Evolutionary conservation across 2,329 filamentous ascomycete genomes (phyloP), one percentile per base, ranked within the genome.

Genomic region (Colletotrichum horii): DNA sequence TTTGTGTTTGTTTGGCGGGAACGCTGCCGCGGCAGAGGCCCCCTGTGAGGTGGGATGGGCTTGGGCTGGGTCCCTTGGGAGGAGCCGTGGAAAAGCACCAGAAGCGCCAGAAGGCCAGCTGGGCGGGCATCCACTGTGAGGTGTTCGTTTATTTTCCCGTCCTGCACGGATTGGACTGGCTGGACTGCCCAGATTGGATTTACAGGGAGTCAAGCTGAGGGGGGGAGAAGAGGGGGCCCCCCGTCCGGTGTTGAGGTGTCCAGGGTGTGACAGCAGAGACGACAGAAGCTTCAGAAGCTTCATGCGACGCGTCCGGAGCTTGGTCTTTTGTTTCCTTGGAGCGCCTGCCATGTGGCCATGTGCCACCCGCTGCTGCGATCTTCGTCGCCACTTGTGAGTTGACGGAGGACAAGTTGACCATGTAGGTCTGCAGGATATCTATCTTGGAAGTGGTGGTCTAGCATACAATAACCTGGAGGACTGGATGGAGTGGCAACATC

Each of bases 231-330:
- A 61, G 62, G 24, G 66, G 30, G 6, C n/a, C 43, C 43, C 43
- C 43, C 55, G 58, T 32, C 28, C 28, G 58, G 58, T 61, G 22
- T 19, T 55, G 26, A 48, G 43, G 43, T 48, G 56, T 34, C 69
- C 30, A 64, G 73, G 73, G 69, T 73, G 43, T 65, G 48, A 61
- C 71, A 71, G 48, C 69, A 62, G 73, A 75, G 70, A 75, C 73
- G 70, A 75, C 73, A 68, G 70, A 75, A 75, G 73, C 73, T 72
- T 75, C 73, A 73, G 70, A 26, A 75, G 73, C 73, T 73, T 75
- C 70, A 73, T 68, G 73, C 73, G 55, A 38, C 48, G 56, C 69
- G 66, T 62, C 56, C 28, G 38, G 60, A 66, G 71, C 71, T 73
- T 32, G 38, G 11, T 55, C 24, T 55, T 48, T 30, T 64, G 22